Base-by-base conservation (phyloP, 75 land plant genomes). In the Cryptomeria japonica region DNA sequence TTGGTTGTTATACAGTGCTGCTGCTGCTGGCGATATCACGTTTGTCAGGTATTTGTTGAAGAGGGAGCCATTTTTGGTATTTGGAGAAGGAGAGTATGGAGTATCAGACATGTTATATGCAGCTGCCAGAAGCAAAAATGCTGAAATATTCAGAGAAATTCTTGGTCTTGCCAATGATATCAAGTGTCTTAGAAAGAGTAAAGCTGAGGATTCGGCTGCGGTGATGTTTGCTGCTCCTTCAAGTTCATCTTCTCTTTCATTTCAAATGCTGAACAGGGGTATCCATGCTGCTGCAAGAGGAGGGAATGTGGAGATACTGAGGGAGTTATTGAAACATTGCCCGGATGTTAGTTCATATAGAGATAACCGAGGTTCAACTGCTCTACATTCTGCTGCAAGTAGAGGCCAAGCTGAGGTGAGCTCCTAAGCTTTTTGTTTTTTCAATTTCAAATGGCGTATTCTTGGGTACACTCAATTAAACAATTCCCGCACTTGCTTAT, bases 1-100 rank as follows among this genome's bases (percentile, higher is more conserved):
- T 25, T 95, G 97, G 97, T 89, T 95, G 3, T 87, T 95, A 22
- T 95, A 95, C 90, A 92, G 93, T 18, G 97, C 97, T 36, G 95
- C 94, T 72, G 92, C 94, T 39, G 95, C 96, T 18, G 95, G 95
- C 0, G 95, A 95, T 86, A 72, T 93, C 34, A 85, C 83, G 25
- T 93, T 95, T n/a, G 89, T 91, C 14, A 46, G 82, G 49, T 88
- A 90, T 64, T 44, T 94, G 41, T 91, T 95, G n/a, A 87, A 86
- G 39, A 89, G 86, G 75, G 90, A 94, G 44, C 94, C 97, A 3
- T 70, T 92, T 1, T 86, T 94, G 64, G 94, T 93, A 36, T 92
- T 91, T 80, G 97, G 97, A 19, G 97, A 95, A 87, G 95, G 95
- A 14, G 97, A 95, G 58, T 95, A 90, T 87, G 94, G 97, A 4